Base-by-base conservation (phyloP, 129 eudicot species). In the Oenanthe sinensis region DNA sequence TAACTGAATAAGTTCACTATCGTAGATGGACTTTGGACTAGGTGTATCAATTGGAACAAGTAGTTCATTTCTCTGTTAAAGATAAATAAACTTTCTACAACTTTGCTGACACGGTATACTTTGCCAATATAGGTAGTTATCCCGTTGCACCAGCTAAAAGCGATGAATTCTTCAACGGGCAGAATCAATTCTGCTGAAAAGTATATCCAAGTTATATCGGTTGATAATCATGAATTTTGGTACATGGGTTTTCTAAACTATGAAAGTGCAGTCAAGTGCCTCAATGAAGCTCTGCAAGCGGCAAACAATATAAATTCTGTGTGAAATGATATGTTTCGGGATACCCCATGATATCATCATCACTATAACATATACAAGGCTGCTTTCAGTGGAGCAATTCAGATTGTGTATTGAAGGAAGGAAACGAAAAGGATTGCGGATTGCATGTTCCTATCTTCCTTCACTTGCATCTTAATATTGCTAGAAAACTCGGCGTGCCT, bases 151-250 rank as follows among this genome's bases (percentile, higher is more conserved):
- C 98, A 93, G 72, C 83, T 93, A 49, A 93, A 90, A 82, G 94
- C 92, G 58, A 84, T 90, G 24, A 91, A 88, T 65, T 86, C 98
- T 46, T 91, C 97, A 13, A 24, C 85, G 26, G 85, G 98, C 82
- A 85, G 88, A 85, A 84, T 85, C 48, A 93, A 89, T 83, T 54
- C 87, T 17, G 83, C 91, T 45, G 98, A 93, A 83, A 93, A 93
- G 75, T 93, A 93, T 76, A 85, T 93, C 49, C 97, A 93, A 84
- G 85, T 91, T 43, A 89, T 91, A 72, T 91, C 98, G 0, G 84
- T 91, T 40, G 98, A 93, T 68, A 87, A 87, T 63, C 98, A 91
- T 85, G 98, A 93, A 63, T 93, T 93, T 81, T 93, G 98, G 98
- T 91, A 77, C 79, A 87, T 93, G 98, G 96, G 98, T 8, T 93